Conservation (phyloP, 345 rosid species). For the Pistacia integerrima region DNA sequence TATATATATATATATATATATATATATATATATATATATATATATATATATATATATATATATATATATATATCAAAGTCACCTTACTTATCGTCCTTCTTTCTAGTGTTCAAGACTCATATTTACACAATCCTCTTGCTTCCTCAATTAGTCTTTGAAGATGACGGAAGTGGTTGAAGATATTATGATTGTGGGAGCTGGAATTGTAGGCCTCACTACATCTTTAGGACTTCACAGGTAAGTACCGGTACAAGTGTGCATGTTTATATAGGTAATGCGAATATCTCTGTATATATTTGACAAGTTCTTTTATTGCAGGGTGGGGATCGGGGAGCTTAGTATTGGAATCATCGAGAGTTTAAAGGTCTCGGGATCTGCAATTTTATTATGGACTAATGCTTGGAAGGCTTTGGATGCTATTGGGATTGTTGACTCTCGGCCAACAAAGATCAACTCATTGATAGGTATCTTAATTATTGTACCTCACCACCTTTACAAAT, state of each 20-base stretch:
- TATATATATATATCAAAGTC: too few species aligned
- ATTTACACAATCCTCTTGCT: too few species aligned
- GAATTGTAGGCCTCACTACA: constrained; percentile 63
- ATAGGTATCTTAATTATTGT: constrained; percentile 30
- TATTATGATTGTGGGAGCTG: too few species aligned
- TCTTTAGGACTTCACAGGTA: constrained; percentile 64
- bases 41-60: too few species aligned
- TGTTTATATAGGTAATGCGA: neutral
- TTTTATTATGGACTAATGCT: constrained; percentile 55
- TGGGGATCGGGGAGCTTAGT: constrained; percentile 63
- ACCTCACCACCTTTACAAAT: too few species aligned
- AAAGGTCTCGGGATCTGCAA: constrained; percentile 56
- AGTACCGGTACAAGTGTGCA: neutral
- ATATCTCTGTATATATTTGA: neutral
- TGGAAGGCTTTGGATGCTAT: constrained; percentile 74
- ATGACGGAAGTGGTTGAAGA: too few species aligned
- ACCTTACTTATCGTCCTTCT: too few species aligned
- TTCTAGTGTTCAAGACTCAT: too few species aligned
- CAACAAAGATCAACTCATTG: constrained; percentile 32
- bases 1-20: too few species aligned
- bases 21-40: too few species aligned
- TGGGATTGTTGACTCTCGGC: constrained; percentile 48
- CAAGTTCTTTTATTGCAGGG: constrained; percentile 38
- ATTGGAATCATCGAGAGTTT: constrained; percentile 61
- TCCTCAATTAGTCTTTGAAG: too few species aligned